Evolutionary conservation across 257 asterid genomes (phyloP), one percentile per base, ranked within the genome.

Genomic region (Solanum medicagineum): DNA sequence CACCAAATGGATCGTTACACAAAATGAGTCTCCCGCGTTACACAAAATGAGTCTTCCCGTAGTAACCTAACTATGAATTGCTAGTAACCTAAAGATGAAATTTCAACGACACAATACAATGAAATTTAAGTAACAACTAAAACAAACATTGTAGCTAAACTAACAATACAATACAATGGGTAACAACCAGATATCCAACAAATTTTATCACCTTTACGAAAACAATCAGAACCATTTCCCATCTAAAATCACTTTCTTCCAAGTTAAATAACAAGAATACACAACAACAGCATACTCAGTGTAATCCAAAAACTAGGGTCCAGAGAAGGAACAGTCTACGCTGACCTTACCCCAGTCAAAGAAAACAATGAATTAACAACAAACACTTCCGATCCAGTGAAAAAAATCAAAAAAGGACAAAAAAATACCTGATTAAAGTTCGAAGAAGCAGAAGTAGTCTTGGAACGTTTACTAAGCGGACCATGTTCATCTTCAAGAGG

Each of bases 401-500:
- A 45, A 62, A 19, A 74, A 16, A 45, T 14, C 12, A 7, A 63
- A 73, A 75, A n/a, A 56, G 12, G 20, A 73, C 10, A 24, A 12
- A 8, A 20, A 9, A 44, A 54, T 22, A 93, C 97, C 95, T 88
- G 93, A 87, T 77, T 51, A 77, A 81, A 80, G 74, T 85, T 82
- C 80, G 85, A 68, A 57, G 73, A 87, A 19, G 87, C 82, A 20
- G 85, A 84, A 45, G 91, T 87, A 20, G 57, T 68, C 63, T 90
- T 89, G 81, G 90, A 83, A 42, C 98, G 94, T 85, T 94, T 94
- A 32, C 85, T 36, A 57, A 88, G 88, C 80, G 90, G 92, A n/a
- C 81, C 93, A 55, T 87, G 85, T 87, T 87, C 87, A 36, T 90
- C 94, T 74, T 93, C 96, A 11, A 84, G 26, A 66, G 86, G 87